Evolutionary conservation across 352 stramenopile species (phyloP).

Genomic region (Pythium chondricola): DNA sequence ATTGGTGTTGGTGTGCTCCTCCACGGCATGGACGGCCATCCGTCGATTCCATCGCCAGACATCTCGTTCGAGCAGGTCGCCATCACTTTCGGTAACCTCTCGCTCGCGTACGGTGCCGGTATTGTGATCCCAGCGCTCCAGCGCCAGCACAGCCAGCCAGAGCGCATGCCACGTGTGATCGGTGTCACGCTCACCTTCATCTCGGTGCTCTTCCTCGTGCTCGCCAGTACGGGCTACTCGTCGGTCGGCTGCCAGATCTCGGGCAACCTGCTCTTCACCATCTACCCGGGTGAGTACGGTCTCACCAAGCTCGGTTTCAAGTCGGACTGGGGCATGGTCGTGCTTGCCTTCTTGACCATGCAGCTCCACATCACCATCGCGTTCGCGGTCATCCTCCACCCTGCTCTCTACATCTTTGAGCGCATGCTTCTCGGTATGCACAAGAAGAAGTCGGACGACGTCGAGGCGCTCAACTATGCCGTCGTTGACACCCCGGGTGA

Average conservation of each 20-base stretch:
- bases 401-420: slow-evolving; percentile 46
- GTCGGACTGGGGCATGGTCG: slow-evolving; percentile 23
- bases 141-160: slow-evolving; percentile 50
- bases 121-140: slow-evolving; percentile 61
- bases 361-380: slow-evolving; percentile 46
- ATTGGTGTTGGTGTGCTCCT: slow-evolving; percentile 45
- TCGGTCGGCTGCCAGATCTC: slow-evolving; percentile 58
- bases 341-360: slow-evolving; percentile 43
- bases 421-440: slow-evolving; percentile 47
- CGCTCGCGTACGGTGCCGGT: slow-evolving; percentile 51
- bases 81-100: slow-evolving; percentile 55
- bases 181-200: slow-evolving; percentile 43
- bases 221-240: slow-evolving; percentile 42
- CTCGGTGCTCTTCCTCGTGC: slow-evolving; percentile 41
- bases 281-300: slow-evolving; percentile 30
- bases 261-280: slow-evolving; percentile 62
- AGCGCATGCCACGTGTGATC: slow-evolving; percentile 57
- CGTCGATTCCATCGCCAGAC: slow-evolving; percentile 31
- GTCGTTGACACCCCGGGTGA: slow-evolving; percentile 4
- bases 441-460: slow-evolving; percentile 17
- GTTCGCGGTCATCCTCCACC: slow-evolving; percentile 53
- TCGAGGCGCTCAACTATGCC: slow-evolving; percentile 9
- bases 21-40: slow-evolving; percentile 47
- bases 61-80: slow-evolving; percentile 47
- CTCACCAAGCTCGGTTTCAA: slow-evolving; percentile 24